Percentiles rank a stretch among this genome's conserved stretches.
These are phyloP conservation scores for Schizopora paradoxa DNA, from an alignment of 1,284 basidiomycete species.

Conservation along the genomic window DNA sequence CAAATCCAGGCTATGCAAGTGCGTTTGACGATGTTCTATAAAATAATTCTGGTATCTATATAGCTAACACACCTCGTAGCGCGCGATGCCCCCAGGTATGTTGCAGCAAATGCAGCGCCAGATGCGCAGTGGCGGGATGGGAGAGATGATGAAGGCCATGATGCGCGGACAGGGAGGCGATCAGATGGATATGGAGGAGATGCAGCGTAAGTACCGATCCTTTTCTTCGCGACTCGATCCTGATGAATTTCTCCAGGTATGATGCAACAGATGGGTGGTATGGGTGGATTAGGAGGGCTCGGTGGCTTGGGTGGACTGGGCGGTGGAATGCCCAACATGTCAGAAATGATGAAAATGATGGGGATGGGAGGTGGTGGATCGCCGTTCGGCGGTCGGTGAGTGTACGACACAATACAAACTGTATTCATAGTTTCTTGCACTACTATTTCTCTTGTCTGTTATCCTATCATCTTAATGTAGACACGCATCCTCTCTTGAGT, in stretches of 20 bases:
- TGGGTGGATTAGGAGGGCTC: conserved; percentile 55
- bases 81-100: conserved; percentile 86
- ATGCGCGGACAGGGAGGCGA: conserved; percentile 87
- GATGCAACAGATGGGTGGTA: conserved; percentile 82
- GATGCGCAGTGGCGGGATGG: conserved; percentile 81
- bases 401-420: too few relatives aligned
- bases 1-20: conserved; percentile 92
- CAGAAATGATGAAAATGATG: conserved; percentile 83
- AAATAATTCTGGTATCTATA: conserved; percentile 9
- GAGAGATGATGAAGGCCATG: conserved; percentile 95
- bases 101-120: conserved; percentile 80
- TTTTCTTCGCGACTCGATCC: conserved; percentile 7
- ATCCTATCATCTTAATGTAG: too few relatives aligned
- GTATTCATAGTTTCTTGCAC: too few relatives aligned
- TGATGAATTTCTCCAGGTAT: conserved; percentile 45
- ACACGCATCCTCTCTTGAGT: too few relatives aligned
- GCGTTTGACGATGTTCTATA: conserved; percentile 24
- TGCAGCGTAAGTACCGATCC: conserved; percentile 60
- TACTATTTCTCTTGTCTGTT: too few relatives aligned
- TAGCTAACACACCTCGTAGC: conserved; percentile 37
- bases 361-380: conserved; percentile 57
- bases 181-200: conserved; percentile 79
- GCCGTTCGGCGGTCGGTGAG: too few relatives aligned
- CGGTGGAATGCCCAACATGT: conserved; percentile 59
- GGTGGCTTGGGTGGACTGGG: conserved; percentile 50